Conservation (phyloP, 1,284 basidiomycete species). For the Psilocybe mexicana region DNA sequence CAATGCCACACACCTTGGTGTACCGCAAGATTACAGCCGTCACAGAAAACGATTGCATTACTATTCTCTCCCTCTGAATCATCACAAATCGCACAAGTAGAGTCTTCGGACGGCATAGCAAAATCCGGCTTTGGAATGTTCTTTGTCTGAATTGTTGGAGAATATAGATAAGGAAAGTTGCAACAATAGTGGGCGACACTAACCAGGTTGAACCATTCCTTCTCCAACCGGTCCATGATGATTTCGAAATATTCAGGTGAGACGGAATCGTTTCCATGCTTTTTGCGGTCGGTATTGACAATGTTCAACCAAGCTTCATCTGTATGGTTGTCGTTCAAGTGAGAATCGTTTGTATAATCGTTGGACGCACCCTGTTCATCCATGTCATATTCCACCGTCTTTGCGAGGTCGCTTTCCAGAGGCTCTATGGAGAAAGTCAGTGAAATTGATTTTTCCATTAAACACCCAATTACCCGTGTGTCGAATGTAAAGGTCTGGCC, state of each 20-base stretch:
- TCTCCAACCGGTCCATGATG: constrained; percentile 96
- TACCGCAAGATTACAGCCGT: constrained; percentile 98
- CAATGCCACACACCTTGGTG: constrained; percentile 79
- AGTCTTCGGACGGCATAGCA: constrained; percentile 87
- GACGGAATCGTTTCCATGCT: constrained; percentile 74
- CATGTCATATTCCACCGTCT: constrained; percentile 99
- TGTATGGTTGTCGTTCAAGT: constrained; percentile 29
- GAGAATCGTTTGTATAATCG: neutral
- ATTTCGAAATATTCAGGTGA: constrained; percentile 93
- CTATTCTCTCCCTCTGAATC: constrained; percentile 98
- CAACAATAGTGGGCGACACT: constrained; percentile 15
- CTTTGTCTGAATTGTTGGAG: constrained; percentile 65
- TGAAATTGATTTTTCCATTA: neutral
- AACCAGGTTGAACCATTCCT: constrained; percentile 98
- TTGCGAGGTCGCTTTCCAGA: constrained; percentile 87
- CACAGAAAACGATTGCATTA: constrained; percentile 99
- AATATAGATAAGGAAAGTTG: neutral
- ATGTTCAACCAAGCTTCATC: constrained; percentile 95
- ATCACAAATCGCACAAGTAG: constrained; percentile 95
- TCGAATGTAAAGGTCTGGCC: constrained; percentile 87
- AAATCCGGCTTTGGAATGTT: constrained; percentile 84
- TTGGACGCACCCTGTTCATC: constrained; percentile 88
- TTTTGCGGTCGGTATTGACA: constrained; percentile 82
- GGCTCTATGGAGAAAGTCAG: constrained; percentile 64
- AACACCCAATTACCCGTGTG: constrained; percentile 65